Evolutionary conservation across 108 stramenopile species (phyloP).

Genomic region (Cyclotella atomus): DNA sequence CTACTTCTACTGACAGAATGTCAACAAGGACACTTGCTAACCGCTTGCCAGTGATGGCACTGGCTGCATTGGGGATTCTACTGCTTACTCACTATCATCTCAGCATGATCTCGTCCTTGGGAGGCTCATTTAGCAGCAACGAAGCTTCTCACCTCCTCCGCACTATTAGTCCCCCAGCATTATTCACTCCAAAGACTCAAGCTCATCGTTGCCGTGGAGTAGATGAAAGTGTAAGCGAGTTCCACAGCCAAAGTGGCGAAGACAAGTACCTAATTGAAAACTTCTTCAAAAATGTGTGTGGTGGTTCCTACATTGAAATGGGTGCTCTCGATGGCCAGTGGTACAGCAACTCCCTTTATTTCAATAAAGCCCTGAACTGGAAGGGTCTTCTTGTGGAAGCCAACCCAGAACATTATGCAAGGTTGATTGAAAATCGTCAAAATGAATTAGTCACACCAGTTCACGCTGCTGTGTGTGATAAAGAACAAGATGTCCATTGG

Average conservation of each 20-base stretch:
- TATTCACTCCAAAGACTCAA: background rate
- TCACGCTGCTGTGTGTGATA: slow-evolving; percentile 16
- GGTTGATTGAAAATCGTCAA: slow-evolving; percentile 3
- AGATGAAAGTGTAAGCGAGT: background rate
- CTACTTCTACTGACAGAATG: no score
- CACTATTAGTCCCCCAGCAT: no score
- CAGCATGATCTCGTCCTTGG: no score
- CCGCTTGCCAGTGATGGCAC: no score
- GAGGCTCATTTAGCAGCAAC: no score
- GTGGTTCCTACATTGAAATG: slow-evolving; percentile 49
- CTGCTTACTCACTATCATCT: no score
- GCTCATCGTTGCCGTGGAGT: background rate
- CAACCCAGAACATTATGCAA: background rate
- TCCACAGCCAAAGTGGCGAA: slow-evolving; percentile 10
- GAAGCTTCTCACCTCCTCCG: no score
- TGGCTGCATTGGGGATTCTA: no score
- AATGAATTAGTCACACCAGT: slow-evolving; percentile 26
- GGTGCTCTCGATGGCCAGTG: slow-evolving; percentile 44
- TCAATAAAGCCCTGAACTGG: slow-evolving; percentile 43
- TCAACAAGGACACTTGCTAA: no score
- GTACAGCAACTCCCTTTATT: slow-evolving; percentile 36
- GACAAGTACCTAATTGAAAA: slow-evolving; percentile 14
- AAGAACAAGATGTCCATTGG: slow-evolving; percentile 1
- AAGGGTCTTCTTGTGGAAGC: slow-evolving; percentile 38
- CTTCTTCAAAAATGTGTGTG: slow-evolving; percentile 33